Evolutionary conservation across 176 grass and related monocot species (phyloP), one percentile per base, ranked within the genome.

Genomic region (Bolboschoenus planiculmis): DNA sequence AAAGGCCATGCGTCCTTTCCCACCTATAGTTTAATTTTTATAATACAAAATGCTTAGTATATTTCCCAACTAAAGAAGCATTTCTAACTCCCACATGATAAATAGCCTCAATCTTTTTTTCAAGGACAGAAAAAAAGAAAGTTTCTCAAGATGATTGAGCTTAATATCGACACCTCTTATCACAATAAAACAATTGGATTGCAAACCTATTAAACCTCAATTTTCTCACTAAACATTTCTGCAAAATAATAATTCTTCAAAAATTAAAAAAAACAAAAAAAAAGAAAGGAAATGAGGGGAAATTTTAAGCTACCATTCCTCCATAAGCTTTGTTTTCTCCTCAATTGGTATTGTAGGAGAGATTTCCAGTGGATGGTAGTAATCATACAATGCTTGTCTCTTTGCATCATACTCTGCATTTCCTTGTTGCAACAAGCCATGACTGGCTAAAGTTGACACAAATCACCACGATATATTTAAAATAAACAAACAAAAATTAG

Each of bases 241-340:
- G 10, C 26, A 14, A 34, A 55, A 50, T 48, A 43, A 59, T 67
- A 81, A 46, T 56, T n/a, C 30, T 35, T 36, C 5, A 42, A 47
- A 15, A 47, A 29, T 13, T 13, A 34, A 36, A 39, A 7, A 81
- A 24, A 24, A 51, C 5, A 82, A 23, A 15, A 64, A 35, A 35
- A 18, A 27, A 53, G 5, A 7, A 33, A 7, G 2, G 0, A 85
- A 77, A 44, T 37, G 42, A 79, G 24, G 27, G 53, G 1, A 11
- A 14, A 33, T 40, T 77, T n/a, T 48, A 67, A 42, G 79, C 75
- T 68, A 91, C 95, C 92, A 98, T 84, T 98, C 92, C 63, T 98
- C 95, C 95, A 98, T 95, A 37, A 98, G 87, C 72, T 87, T 98
- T 24, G 95, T 84, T 88, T 98, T 98, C 90, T 98, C 90, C 0